Percentiles rank a stretch among this genome's conserved stretches.
Conservation (phyloP, 371 early-diverging fungal species). For the Mucor sp. region DNA sequence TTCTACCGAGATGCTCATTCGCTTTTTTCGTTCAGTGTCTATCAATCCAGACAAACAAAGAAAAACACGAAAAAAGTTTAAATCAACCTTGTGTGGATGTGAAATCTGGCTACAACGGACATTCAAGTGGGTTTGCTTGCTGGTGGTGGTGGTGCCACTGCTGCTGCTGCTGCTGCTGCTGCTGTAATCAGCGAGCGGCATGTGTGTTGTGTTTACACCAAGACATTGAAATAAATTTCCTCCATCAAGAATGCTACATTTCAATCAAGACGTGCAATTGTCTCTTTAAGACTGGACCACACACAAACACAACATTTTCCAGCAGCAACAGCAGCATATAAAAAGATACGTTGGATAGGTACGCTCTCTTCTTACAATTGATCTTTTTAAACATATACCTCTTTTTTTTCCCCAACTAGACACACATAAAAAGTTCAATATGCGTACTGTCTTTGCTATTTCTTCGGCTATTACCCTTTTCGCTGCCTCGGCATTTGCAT, state of each 20-base stretch:
- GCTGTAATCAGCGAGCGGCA: background rate
- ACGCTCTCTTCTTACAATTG: background rate
- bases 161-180: too few species aligned
- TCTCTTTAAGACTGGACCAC: background rate
- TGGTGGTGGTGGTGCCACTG: too few species aligned
- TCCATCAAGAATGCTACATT: constrained; percentile 1
- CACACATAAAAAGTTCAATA: background rate
- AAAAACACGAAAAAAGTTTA: constrained; percentile 6
- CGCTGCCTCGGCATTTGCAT: constrained; percentile 21
- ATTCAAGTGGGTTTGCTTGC: too few species aligned
- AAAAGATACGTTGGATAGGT: background rate
- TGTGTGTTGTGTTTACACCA: background rate
- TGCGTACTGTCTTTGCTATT: constrained; percentile 23
- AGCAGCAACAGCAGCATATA: background rate
- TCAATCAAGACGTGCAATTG: background rate
- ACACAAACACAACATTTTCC: constrained; percentile 1
- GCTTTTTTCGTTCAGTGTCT: background rate
- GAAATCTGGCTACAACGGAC: background rate
- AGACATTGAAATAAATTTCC: background rate
- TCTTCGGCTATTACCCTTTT: constrained; percentile 26
- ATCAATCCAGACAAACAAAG: background rate
- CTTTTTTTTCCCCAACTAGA: background rate
- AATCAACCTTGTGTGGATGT: background rate
- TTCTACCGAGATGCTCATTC: constrained; percentile 16
- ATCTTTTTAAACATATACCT: background rate